Percentiles rank a stretch among this genome's conserved stretches.
phyloP scores from a whole-genome alignment of 371 early-diverging fungal species.

The Smittium culicis region DNA sequence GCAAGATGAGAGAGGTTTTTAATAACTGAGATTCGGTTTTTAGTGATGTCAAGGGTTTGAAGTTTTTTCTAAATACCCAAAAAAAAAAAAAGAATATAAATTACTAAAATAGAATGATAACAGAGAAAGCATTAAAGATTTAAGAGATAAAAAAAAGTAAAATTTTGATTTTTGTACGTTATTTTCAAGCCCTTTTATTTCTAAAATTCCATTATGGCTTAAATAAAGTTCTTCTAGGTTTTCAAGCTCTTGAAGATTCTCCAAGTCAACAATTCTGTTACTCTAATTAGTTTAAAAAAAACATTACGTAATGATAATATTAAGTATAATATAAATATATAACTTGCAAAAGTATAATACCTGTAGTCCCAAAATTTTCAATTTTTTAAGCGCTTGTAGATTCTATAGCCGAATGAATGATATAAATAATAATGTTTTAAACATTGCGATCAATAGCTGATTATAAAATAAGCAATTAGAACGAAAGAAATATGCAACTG shows the following conservation, averaged over 20 bases:
- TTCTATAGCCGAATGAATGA: constrained; percentile 17
- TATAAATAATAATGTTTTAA: not conserved
- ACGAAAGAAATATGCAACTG: not conserved
- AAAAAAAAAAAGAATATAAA: not conserved
- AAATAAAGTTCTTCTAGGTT: constrained; percentile 77
- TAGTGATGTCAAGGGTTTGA: constrained; percentile 63
- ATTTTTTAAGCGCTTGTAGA: constrained; percentile 34
- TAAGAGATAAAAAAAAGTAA: not conserved
- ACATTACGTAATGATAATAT: not conserved
- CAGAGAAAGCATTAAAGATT: not conserved
- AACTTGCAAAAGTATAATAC: too few relatives aligned
- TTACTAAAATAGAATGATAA: not conserved
- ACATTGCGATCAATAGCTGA: too few relatives aligned
- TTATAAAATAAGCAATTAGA: too few relatives aligned
- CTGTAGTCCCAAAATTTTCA: constrained; percentile 73
- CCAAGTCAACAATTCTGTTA: constrained; percentile 60
- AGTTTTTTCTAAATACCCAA: constrained; percentile 20
- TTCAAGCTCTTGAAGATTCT: constrained; percentile 52
- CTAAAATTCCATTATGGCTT: constrained; percentile 70
- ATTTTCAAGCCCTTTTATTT: constrained; percentile 61
- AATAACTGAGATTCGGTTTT: constrained; percentile 61
- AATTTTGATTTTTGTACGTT: constrained; percentile 26
- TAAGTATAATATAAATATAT: too few relatives aligned
- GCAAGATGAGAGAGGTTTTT: constrained; percentile 56
- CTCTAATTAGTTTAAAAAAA: constrained; percentile 25